These are phyloP conservation scores for Sindora glabra DNA, from an alignment of 306 rosid species.

Conservation along the genomic window DNA sequence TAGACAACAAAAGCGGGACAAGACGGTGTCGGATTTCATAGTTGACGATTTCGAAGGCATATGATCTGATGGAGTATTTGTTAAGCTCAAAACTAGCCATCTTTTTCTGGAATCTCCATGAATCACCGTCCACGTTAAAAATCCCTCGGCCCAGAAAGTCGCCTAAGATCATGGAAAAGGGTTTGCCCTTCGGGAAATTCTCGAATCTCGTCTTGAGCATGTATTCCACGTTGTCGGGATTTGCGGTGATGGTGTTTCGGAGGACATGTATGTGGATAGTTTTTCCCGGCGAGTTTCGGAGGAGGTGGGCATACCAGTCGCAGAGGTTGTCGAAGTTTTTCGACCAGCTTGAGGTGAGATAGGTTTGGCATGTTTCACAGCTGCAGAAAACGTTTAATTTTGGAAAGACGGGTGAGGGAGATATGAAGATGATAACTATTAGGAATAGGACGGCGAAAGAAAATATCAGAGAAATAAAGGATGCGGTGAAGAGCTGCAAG, in stretches of 20 bases:
- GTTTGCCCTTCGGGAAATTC: conserved; percentile 71
- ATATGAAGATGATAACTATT: background rate
- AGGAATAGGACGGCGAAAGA: background rate
- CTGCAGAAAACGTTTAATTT: conserved; percentile 29
- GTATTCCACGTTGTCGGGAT: conserved; percentile 68
- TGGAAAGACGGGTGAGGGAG: background rate
- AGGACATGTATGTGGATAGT: conserved; percentile 74
- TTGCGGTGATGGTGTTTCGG: conserved; percentile 58
- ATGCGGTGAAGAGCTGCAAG: conserved; percentile 1
- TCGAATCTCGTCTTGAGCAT: conserved; percentile 62
- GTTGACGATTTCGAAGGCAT: conserved; percentile 54
- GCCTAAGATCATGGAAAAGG: conserved; percentile 55
- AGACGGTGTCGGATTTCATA: conserved; percentile 48
- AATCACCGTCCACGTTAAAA: conserved; percentile 78
- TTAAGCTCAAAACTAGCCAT: conserved; percentile 56
- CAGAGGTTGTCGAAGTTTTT: conserved; percentile 50
- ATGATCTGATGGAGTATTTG: conserved; percentile 37
- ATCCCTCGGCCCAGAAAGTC: conserved; percentile 75
- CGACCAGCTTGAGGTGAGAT: conserved; percentile 56
- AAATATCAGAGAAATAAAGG: background rate
- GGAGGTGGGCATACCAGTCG: conserved; percentile 70
- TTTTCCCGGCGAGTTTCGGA: conserved; percentile 41
- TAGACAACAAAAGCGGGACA: conserved; percentile 38
- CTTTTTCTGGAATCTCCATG: conserved; percentile 61
- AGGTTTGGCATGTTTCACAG: conserved; percentile 55